phyloP scores from a whole-genome alignment of 2,329 filamentous ascomycete species.

The Verticillium nonalfalfae region DNA sequence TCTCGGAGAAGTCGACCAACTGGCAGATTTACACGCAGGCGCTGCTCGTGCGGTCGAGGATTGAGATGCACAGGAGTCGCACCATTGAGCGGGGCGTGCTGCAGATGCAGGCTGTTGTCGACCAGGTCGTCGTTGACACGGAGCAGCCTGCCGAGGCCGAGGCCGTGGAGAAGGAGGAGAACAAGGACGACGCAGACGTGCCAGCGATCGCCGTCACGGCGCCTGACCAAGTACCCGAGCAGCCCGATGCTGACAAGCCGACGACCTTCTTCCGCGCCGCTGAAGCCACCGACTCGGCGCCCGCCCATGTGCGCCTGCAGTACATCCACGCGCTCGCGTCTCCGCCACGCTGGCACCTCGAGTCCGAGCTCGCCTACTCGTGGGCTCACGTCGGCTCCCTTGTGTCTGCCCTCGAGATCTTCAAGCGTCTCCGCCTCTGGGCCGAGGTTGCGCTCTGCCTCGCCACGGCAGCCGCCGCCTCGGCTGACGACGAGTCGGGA shows the following conservation, averaged over 20 bases:
- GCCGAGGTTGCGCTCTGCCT: constrained; percentile 90
- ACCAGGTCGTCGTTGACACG: constrained; percentile 90
- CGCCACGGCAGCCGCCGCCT: constrained; percentile 54
- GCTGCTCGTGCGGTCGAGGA: constrained; percentile 78
- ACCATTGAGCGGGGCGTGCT: constrained; percentile 86
- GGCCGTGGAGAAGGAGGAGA: constrained; percentile 14
- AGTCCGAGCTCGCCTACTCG: constrained; percentile 86
- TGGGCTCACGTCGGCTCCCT: constrained; percentile 88
- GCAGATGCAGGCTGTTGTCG: constrained; percentile 90
- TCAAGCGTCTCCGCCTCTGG: constrained; percentile 89
- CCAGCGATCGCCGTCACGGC: constrained; percentile 39
- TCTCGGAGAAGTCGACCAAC: constrained; percentile 84
- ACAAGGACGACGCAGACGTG: constrained; percentile 23
- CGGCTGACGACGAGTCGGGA: constrained; percentile 53
- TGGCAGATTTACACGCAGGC: constrained; percentile 98
- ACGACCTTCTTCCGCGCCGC: constrained; percentile 77
- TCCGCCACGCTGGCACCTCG: constrained; percentile 87
- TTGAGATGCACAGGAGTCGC: constrained; percentile 80
- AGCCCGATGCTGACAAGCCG: constrained; percentile 39
- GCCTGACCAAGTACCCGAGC: constrained; percentile 19
- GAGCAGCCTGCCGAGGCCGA: constrained; percentile 21
- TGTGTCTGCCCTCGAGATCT: constrained; percentile 88
- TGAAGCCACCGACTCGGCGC: constrained; percentile 70
- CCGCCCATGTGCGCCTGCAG: constrained; percentile 66
- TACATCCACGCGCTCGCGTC: constrained; percentile 82